Evolutionary conservation across 129 eudicot species (phyloP).

Genomic region (Lactuca sativa): DNA sequence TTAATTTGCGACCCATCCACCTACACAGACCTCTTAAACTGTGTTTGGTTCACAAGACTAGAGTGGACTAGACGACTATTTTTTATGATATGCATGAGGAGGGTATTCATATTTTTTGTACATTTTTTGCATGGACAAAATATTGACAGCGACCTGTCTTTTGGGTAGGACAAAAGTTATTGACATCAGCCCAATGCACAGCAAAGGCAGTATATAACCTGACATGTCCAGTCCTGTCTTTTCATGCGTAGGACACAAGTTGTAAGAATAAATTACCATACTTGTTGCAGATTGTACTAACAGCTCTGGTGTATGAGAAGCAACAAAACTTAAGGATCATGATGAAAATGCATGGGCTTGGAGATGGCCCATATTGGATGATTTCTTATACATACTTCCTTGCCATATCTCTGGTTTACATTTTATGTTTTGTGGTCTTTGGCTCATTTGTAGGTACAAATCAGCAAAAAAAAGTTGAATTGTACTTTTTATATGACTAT

Average conservation of each 20-base stretch:
- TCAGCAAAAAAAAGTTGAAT: not conserved
- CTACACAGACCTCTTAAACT: too few species aligned
- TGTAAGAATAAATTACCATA: not conserved
- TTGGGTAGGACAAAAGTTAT: too few species aligned
- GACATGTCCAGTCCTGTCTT: too few species aligned
- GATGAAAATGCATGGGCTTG: constrained; percentile 99
- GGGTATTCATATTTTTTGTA: too few species aligned
- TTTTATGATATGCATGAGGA: too few species aligned
- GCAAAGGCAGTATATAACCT: too few species aligned
- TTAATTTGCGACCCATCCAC: too few species aligned
- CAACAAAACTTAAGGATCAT: constrained; percentile 81
- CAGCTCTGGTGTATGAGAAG: constrained; percentile 85
- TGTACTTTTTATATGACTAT: constrained; percentile 8
- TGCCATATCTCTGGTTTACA: constrained; percentile 67
- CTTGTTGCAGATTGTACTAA: constrained; percentile 60
- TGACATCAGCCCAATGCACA: too few species aligned
- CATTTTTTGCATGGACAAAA: too few species aligned
- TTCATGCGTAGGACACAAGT: not conserved
- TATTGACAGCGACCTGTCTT: too few species aligned
- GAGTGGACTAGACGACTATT: too few species aligned
- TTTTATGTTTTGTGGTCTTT: constrained; percentile 75
- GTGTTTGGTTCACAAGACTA: too few species aligned
- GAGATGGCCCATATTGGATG: constrained; percentile 94
- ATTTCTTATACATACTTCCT: constrained; percentile 89
- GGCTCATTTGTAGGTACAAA: constrained; percentile 77